These are phyloP conservation scores for Thymus quinquecostatus DNA, from an alignment of 257 asterid species.

Conservation along the genomic window DNA sequence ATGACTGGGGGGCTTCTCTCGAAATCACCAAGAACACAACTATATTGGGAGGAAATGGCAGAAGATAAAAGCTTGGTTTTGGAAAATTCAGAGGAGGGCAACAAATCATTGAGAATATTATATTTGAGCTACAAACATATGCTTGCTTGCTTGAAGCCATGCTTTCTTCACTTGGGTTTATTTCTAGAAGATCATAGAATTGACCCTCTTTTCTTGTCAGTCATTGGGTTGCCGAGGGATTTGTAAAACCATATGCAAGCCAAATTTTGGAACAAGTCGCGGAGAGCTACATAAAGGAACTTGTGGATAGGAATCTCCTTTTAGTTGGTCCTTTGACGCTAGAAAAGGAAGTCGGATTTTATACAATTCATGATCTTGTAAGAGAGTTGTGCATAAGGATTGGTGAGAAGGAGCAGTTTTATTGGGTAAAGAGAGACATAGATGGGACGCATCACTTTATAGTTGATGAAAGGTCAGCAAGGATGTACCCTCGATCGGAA, in stretches of 20 bases:
- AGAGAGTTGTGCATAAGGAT: constrained; percentile 4
- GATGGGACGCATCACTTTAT: background rate
- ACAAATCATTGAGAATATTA: background rate
- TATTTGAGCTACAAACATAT: too few relatives aligned
- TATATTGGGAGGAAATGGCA: background rate
- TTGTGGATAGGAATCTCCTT: constrained; percentile 18
- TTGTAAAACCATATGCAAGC: background rate
- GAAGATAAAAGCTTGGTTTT: background rate
- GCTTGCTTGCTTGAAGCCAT: constrained; percentile 8
- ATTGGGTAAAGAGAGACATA: background rate
- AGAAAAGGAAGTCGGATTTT: background rate
- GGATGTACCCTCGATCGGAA: too few relatives aligned
- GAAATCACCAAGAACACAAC: background rate
- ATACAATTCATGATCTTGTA: constrained; percentile 9
- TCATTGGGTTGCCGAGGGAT: constrained; percentile 22
- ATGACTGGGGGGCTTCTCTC: constrained; percentile 18
- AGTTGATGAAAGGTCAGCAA: too few relatives aligned
- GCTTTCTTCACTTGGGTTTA: constrained; percentile 24
- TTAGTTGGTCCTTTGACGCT: background rate
- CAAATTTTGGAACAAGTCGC: constrained; percentile 23
- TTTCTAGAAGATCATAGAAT: too few relatives aligned
- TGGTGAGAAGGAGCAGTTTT: background rate
- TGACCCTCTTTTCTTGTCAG: too few relatives aligned
- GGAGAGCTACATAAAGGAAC: constrained; percentile 5
- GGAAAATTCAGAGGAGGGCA: background rate